These are phyloP conservation scores for Strobilomyces echinocephalus DNA, from an alignment of 768 basidiomycete genomes.

Conservation along the genomic window DNA sequence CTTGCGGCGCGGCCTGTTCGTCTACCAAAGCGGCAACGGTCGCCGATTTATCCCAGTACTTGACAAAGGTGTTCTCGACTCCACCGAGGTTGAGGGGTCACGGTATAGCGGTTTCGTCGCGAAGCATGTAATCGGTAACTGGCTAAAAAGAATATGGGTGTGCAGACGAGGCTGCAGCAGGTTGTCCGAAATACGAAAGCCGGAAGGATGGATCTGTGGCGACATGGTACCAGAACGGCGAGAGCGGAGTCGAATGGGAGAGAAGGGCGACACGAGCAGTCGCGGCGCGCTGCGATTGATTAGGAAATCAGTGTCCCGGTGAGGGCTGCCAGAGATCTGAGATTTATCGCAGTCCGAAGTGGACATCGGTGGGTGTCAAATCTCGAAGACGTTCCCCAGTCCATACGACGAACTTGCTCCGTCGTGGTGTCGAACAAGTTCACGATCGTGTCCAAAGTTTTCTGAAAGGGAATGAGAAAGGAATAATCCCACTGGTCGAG, in stretches of 20 bases:
- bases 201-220: slow-evolving; percentile 81
- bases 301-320: no score
- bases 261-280: no score
- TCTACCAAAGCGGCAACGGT: slow-evolving; percentile 72
- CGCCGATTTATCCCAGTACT: slow-evolving; percentile 91
- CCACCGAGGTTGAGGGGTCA: slow-evolving; percentile 70
- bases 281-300: no score
- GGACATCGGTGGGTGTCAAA: no score
- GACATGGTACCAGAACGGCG: slow-evolving; percentile 82
- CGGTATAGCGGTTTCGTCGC: slow-evolving; percentile 71
- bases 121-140: slow-evolving; percentile 64
- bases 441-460: neutral
- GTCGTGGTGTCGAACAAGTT: neutral
- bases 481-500: no score
- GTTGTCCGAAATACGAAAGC: slow-evolving; percentile 87
- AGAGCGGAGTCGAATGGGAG: no score
- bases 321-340: no score
- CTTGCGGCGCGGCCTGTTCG: slow-evolving; percentile 36
- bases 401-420: neutral
- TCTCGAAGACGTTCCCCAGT: no score
- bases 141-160: slow-evolving; percentile 88
- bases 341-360: no score
- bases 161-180: slow-evolving; percentile 90
- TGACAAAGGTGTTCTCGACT: slow-evolving; percentile 66
- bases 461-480: no score